Evolutionary conservation across 768 basidiomycete species (phyloP).

Genomic region (Rhodotorula toruloides): DNA sequence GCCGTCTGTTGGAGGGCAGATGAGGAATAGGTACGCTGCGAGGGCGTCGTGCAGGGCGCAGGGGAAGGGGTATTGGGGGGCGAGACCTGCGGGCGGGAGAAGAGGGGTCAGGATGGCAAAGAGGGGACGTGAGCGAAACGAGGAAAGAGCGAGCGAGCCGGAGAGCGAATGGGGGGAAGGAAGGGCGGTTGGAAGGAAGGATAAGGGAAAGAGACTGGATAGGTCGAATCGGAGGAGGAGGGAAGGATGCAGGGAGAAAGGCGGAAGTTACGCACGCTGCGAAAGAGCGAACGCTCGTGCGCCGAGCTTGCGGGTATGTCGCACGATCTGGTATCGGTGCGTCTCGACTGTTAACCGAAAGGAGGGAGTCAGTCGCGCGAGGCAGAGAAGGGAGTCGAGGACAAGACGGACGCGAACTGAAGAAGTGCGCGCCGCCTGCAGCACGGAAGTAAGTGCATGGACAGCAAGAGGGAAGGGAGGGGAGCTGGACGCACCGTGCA

Average conservation of each 20-base stretch:
- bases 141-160: background rate
- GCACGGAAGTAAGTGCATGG: background rate
- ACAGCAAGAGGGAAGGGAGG: background rate
- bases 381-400: background rate
- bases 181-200: no score
- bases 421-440: constrained; percentile 48
- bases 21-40: constrained; percentile 84
- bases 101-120: constrained; percentile 47
- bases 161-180: background rate
- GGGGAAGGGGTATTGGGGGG: constrained; percentile 96
- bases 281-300: constrained; percentile 46
- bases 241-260: no score
- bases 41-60: constrained; percentile 69
- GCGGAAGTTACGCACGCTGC: no score
- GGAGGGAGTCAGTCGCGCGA: background rate
- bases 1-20: constrained; percentile 61
- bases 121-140: background rate
- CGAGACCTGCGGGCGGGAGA: constrained; percentile 49
- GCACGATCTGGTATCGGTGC: constrained; percentile 48
- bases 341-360: constrained; percentile 43
- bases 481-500: constrained; percentile 43
- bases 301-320: constrained; percentile 48
- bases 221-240: no score
- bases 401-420: constrained; percentile 41
- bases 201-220: no score